Base-by-base conservation (phyloP, 2,329 filamentous ascomycete genomes). In the Colletotrichum sp. region DNA sequence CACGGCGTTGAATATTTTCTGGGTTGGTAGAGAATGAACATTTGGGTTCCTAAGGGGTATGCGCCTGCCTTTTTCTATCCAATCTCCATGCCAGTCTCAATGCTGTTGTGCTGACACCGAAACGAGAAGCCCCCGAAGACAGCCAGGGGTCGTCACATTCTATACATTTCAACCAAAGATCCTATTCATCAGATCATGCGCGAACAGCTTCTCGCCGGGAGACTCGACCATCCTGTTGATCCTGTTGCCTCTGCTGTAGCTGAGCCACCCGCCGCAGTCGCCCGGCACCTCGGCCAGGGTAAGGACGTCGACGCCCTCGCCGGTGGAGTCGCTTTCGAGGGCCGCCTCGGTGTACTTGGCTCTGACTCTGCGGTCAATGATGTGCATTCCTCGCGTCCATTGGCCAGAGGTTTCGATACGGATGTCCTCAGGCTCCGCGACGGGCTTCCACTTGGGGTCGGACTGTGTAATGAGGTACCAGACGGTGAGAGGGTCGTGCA, bases 381-480 rank as follows among this genome's bases (percentile, higher is more conserved):
- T 90, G 81, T 96, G 96, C 93, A 97, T 96, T 2, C 97, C 96
- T 72, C 95, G 90, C 62, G 96, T 98, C 97, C 97, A 99, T 87
- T 99, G 97, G 3, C 96, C 97, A 4, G 91, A 87, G 0, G 96
- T 98, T 86, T 99, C 97, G 55, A 99, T 89, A 24, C 97, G 91
- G 72, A 99, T 93, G 83, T 99, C 97, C 84, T 98, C 94, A 0
- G 88, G 92, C 73, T 89, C 87, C 16, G 86, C 84, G 2, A 90
- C 88, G 18, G 87, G 82, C 83, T 88, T 89, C 93, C 93, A 94
- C 34, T 83, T 84, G 22, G 90, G 87, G 73, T 92, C 86, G 76
- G 88, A 90, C 77, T 85, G 87, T 9, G 92, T 93, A 74, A 96
- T 83, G 83, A 93, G 91, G 84, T 96, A 96, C 94, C 94, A 96